phyloP scores from a whole-genome alignment of 768 basidiomycete species.

The Russula ochroleuca region DNA sequence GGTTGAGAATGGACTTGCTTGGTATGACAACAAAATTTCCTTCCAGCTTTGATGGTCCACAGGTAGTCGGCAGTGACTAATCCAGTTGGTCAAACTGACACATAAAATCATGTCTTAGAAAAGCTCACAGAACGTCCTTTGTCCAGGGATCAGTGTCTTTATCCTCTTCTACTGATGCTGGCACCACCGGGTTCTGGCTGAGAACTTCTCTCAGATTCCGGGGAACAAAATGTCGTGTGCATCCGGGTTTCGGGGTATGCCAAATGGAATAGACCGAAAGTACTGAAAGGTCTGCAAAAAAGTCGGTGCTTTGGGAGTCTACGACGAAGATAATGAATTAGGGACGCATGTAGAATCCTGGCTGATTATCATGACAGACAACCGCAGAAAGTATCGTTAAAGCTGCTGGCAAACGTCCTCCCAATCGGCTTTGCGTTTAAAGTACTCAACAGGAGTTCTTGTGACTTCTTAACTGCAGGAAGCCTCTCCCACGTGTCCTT shows the following conservation, averaged over 20 bases:
- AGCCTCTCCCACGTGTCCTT: conserved; percentile 10
- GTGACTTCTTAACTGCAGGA: neutral
- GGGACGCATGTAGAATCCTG: neutral
- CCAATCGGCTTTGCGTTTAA: neutral
- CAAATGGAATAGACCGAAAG: conserved; percentile 15
- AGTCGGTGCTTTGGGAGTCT: neutral
- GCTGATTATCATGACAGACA: conserved; percentile 3
- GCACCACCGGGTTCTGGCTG: neutral
- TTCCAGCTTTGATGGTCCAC: neutral
- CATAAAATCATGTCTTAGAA: neutral
- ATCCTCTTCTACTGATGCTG: neutral
- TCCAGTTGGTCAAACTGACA: neutral
- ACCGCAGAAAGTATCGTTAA: conserved; percentile 1
- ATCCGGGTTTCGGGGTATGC: conserved; percentile 14
- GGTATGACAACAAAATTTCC: neutral
- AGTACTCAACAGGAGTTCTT: conserved; percentile 7
- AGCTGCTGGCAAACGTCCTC: neutral
- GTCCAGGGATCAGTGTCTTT: neutral
- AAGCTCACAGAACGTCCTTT: conserved; percentile 1
- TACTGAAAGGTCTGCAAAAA: neutral
- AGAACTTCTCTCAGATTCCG: conserved; percentile 1
- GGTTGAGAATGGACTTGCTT: conserved; percentile 7
- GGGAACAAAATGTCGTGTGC: neutral
- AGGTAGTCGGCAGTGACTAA: conserved; percentile 6
- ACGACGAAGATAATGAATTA: conserved; percentile 3